Percentiles rank a stretch among this genome's conserved stretches.
Conservation (phyloP, 305 asterid species). For the Rubia peregrina region DNA sequence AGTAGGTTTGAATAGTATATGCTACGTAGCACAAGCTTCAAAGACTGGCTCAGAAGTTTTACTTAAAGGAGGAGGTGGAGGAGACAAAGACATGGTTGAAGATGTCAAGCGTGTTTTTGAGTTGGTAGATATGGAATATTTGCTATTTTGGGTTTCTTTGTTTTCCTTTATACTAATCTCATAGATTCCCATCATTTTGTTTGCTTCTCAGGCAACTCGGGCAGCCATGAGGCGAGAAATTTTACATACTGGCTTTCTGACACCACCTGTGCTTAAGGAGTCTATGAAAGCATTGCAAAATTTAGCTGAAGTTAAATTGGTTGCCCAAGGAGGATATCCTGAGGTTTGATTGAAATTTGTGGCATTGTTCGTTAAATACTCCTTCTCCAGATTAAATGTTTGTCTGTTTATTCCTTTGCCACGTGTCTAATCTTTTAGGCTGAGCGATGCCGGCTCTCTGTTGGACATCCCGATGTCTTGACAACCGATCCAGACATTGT, state of each 20-base stretch:
- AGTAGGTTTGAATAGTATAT: slow-evolving; percentile 45
- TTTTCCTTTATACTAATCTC: not conserved
- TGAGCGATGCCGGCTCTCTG: slow-evolving; percentile 83
- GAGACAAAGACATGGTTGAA: slow-evolving; percentile 51
- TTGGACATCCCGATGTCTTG: slow-evolving; percentile 72
- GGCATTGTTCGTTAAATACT: not conserved
- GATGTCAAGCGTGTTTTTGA: slow-evolving; percentile 68
- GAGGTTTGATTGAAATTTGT: slow-evolving; percentile 46
- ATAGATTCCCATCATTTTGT: slow-evolving; percentile 1
- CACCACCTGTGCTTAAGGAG: slow-evolving; percentile 67
- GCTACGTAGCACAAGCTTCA: slow-evolving; percentile 49
- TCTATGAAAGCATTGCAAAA: slow-evolving; percentile 51
- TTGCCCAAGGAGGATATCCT: slow-evolving; percentile 90
- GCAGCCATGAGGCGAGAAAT: slow-evolving; percentile 73
- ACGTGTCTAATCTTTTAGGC: slow-evolving; percentile 42
- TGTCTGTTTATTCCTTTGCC: slow-evolving; percentile 5
- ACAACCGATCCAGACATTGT: slow-evolving; percentile 68
- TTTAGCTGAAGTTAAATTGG: slow-evolving; percentile 49
- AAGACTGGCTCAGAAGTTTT: slow-evolving; percentile 42
- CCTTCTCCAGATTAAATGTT: slow-evolving; percentile 4
- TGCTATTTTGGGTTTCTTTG: not conserved
- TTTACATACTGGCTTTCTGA: slow-evolving; percentile 74
- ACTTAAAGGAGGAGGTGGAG: slow-evolving; percentile 49
- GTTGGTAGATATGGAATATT: slow-evolving; percentile 40
- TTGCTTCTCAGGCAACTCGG: slow-evolving; percentile 50